Conservation (phyloP, 768 basidiomycete species). For the Pholiota conissans region DNA sequence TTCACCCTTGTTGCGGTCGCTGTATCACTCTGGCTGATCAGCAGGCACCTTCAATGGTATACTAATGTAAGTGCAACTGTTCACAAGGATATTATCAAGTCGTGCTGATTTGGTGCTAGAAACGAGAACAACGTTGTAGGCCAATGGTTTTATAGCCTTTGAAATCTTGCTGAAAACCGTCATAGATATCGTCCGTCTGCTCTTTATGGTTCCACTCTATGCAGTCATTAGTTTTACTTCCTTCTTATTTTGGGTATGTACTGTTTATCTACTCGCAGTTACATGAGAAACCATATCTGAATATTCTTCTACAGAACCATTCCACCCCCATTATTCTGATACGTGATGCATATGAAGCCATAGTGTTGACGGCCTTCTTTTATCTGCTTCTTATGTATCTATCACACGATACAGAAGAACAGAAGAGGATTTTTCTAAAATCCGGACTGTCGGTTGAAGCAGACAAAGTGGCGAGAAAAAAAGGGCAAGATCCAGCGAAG, state of each 20-base stretch:
- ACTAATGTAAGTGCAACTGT: conserved; percentile 50
- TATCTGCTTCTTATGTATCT: conserved; percentile 74
- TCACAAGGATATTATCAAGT: background rate
- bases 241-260: conserved; percentile 68
- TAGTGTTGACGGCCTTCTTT: conserved; percentile 76
- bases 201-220: conserved; percentile 81
- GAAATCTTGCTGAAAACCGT: background rate
- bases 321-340: conserved; percentile 68
- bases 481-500: conserved; percentile 44
- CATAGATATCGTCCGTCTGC: conserved; percentile 67
- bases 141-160: background rate
- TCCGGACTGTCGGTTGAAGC: conserved; percentile 57
- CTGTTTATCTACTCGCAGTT: background rate
- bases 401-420: conserved; percentile 60
- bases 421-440: conserved; percentile 59
- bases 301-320: conserved; percentile 46
- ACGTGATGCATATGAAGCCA: conserved; percentile 76
- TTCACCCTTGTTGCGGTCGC: conserved; percentile 57
- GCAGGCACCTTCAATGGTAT: conserved; percentile 72
- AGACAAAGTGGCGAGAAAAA: conserved; percentile 42
- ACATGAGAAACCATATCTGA: conserved; percentile 1
- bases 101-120: conserved; percentile 37
- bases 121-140: conserved; percentile 69
- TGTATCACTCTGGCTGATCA: conserved; percentile 73
- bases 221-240: conserved; percentile 65